phyloP scores from a whole-genome alignment of 768 basidiomycete genomes.

The Calocybe gangraenosa region DNA sequence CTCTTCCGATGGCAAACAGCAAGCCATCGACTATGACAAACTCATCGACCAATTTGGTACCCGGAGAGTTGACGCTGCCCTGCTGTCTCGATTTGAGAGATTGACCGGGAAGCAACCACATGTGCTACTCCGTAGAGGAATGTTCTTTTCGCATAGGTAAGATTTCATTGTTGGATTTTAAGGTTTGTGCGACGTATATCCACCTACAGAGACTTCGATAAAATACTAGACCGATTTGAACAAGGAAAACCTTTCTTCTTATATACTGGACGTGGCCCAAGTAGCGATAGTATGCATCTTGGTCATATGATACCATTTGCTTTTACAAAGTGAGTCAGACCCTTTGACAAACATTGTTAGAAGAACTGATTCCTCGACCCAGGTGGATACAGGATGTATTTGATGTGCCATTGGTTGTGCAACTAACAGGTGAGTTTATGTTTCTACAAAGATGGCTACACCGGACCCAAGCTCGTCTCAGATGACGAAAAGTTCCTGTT shows the following conservation, averaged over 20 bases:
- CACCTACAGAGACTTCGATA: conserved; percentile 77
- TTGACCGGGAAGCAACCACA: conserved; percentile 89
- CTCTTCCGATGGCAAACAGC: conserved; percentile 82
- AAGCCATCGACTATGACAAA: conserved; percentile 96
- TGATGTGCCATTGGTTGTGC: conserved; percentile 89
- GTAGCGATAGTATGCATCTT: conserved; percentile 94
- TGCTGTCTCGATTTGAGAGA: conserved; percentile 86
- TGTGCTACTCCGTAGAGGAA: conserved; percentile 80
- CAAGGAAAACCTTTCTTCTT: conserved; percentile 97
- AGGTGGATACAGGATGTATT: conserved; percentile 99
- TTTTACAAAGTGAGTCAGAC: conserved; percentile 80
- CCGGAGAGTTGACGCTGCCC: conserved; percentile 63
- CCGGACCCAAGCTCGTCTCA: conserved; percentile 20
- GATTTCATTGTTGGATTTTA: conserved; percentile 14
- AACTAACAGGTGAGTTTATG: conserved; percentile 73
- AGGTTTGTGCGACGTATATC: not conserved
- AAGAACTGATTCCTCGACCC: not conserved
- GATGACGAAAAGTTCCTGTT: conserved; percentile 99
- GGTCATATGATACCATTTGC: conserved; percentile 97
- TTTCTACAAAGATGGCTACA: not conserved
- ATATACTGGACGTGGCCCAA: conserved; percentile 96
- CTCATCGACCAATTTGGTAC: conserved; percentile 94
- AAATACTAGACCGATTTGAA: conserved; percentile 92
- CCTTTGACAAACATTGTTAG: not conserved
- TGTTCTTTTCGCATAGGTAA: conserved; percentile 98